A percentile compares a stretch with the other conserved stretches of the same genome.
These are phyloP conservation scores for Microascus cirrosus DNA, from an alignment of 2,329 filamentous ascomycete genomes.

Conservation along the genomic window DNA sequence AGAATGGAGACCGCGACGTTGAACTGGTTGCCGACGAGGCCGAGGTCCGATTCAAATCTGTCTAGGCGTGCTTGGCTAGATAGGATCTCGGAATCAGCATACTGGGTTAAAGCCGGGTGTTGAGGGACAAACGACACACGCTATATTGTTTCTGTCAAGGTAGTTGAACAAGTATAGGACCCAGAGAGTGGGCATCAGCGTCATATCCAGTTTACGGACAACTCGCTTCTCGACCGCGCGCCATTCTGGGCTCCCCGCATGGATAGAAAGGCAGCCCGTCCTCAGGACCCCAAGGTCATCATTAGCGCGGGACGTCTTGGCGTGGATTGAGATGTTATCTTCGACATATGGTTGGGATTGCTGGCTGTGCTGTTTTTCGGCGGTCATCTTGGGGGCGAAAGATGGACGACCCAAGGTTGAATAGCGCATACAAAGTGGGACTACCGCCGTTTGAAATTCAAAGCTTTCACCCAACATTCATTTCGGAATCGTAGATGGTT, in stretches of 20 bases:
- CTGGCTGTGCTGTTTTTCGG: no score
- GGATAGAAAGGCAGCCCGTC: no score
- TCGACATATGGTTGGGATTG: no score
- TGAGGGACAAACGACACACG: slow-evolving; percentile 9
- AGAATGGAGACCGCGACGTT: slow-evolving; percentile 37
- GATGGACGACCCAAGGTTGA: no score
- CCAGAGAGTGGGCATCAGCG: slow-evolving; percentile 18
- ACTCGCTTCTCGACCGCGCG: background rate
- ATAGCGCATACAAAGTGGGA: no score
- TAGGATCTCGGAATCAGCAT: slow-evolving; percentile 24
- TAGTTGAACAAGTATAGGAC: slow-evolving; percentile 23
- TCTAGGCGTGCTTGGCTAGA: slow-evolving; percentile 57
- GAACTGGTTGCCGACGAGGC: slow-evolving; percentile 42
- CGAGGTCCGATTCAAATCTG: slow-evolving; percentile 46
- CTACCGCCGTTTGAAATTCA: no score
- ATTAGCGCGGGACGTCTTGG: no score
- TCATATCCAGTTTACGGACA: slow-evolving; percentile 16
- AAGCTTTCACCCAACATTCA: no score
- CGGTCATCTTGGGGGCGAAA: no score
- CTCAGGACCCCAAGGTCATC: background rate
- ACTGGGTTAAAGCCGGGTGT: slow-evolving; percentile 20
- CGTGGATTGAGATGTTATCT: no score
- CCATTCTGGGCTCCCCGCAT: background rate
- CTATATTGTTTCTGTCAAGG: slow-evolving; percentile 12
- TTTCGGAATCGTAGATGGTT: no score